Evolutionary conservation across 495 filamentous ascomycete species (phyloP).

Genomic region (Daldinia bambusicola): DNA sequence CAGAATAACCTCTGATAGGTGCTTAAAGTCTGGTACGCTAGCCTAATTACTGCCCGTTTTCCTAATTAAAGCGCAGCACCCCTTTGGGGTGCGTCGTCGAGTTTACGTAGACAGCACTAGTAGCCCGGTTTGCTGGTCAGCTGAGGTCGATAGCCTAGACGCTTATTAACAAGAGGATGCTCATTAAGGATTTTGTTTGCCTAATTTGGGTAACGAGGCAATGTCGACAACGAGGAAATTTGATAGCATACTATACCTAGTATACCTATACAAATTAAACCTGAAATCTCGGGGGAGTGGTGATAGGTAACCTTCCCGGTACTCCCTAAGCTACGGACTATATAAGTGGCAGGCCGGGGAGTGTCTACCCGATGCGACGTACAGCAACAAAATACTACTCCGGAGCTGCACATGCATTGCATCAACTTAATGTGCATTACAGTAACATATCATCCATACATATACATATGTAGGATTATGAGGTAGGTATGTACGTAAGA

Average conservation of each 20-base stretch:
- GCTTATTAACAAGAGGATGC: not conserved
- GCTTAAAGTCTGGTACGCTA: too few relatives aligned
- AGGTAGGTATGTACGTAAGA: not conserved
- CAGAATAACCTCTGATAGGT: too few relatives aligned
- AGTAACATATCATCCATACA: not conserved
- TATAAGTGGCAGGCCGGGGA: not conserved
- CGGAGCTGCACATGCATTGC: not conserved
- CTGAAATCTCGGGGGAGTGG: not conserved
- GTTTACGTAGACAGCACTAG: too few relatives aligned
- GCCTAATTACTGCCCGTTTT: too few relatives aligned
- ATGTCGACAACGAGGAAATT: not conserved
- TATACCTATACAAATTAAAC: not conserved
- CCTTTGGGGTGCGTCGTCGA: too few relatives aligned
- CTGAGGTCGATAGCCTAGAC: not conserved
- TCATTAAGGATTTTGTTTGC: not conserved
- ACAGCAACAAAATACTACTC: too few relatives aligned
- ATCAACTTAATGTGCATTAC: not conserved
- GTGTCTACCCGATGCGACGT: not conserved
- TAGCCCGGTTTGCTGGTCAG: slow-evolving; percentile 1
- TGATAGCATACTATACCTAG: not conserved
- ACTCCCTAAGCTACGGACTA: not conserved
- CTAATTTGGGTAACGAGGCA: slow-evolving; percentile 3
- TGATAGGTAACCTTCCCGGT: not conserved
- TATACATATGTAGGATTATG: too few relatives aligned
- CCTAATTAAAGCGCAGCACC: too few relatives aligned